Evolutionary conservation across 2,329 filamentous ascomycete genomes (phyloP), one percentile per base, ranked within the genome.

Genomic region (Alternaria dauci): DNA sequence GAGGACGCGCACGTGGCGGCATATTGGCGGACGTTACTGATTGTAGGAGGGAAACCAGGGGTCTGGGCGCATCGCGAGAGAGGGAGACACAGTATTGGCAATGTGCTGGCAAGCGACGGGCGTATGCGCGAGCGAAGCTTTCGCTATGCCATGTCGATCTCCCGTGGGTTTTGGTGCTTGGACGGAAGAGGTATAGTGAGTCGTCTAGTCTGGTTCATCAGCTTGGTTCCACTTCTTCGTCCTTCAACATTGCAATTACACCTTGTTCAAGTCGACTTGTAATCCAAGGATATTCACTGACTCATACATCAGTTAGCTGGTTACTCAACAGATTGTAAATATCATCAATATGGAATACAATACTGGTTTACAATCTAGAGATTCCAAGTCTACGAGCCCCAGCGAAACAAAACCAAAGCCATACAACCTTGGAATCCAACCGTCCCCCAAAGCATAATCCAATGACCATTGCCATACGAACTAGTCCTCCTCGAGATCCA

Each of bases 1-100:
- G 73, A 14, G 61, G 52, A 9, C 51, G 28, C 34, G 61, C 26
- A 50, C 68, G 44, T 23, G 62, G 63, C 42, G 60, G 43, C 65
- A 64, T 66, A 2, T 23, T 60, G 25, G 4, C n/a, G 23, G 38
- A 20, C 14, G 1, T n/a, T 12, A 23, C 8, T n/a, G 41, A 7
- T 46, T 18, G 25, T 8, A 14, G 6, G 26, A 34, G 38, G 25
- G 39, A n/a, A 39, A 5, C 18, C 30, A 12, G 20, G 3, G 14
- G 5, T n/a, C 16, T 25, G 20, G 32, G 32, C 32, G 46, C 46
- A 36, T 50, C 20, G 46, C 20, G 14, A 36, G 20, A 14, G 32
- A 8, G 32, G 20, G 26, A 23, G 6, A 23, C 28, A 28, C n/a
- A 30, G 11, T 41, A 6, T 43, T 41, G 16, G 25, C 34, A 23